These are phyloP conservation scores for Articulospora tetracladia DNA, from an alignment of 495 filamentous ascomycete genomes.

Conservation along the genomic window DNA sequence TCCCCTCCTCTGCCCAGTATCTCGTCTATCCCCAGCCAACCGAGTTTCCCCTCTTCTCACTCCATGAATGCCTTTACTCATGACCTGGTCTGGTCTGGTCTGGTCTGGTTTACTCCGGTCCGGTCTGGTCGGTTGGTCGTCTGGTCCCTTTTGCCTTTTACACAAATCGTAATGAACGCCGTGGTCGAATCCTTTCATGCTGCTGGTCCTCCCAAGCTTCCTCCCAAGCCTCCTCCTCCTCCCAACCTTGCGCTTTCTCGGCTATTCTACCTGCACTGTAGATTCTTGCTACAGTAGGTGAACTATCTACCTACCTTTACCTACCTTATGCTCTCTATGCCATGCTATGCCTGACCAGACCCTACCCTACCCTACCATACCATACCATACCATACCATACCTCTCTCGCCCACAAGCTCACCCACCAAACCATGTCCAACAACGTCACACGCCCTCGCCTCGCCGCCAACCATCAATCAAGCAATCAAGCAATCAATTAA, in stretches of 20 bases:
- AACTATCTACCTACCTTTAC: conserved; percentile 1
- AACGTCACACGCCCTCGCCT: not conserved
- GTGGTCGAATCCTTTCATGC: not conserved
- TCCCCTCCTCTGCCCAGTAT: not conserved
- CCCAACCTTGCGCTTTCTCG: not conserved
- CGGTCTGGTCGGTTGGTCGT: no score
- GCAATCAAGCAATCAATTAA: not conserved
- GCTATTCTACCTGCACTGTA: not conserved
- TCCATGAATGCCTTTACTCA: not conserved
- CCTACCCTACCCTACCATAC: not conserved
- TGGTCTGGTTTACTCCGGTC: no score
- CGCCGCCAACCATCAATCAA: no score
- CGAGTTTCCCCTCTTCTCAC: not conserved
- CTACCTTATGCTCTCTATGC: not conserved
- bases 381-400: not conserved
- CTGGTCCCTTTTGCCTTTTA: not conserved
- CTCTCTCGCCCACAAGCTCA: no score
- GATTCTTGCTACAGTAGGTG: conserved; percentile 3
- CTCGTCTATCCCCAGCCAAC: not conserved
- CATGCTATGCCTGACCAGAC: not conserved
- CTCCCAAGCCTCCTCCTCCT: not conserved
- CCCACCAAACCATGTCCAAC: not conserved
- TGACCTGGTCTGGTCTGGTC: no score
- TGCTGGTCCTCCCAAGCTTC: not conserved
- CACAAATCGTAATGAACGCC: not conserved